phyloP scores from a whole-genome alignment of 768 basidiomycete species.

The Rhizopogon rudus region DNA sequence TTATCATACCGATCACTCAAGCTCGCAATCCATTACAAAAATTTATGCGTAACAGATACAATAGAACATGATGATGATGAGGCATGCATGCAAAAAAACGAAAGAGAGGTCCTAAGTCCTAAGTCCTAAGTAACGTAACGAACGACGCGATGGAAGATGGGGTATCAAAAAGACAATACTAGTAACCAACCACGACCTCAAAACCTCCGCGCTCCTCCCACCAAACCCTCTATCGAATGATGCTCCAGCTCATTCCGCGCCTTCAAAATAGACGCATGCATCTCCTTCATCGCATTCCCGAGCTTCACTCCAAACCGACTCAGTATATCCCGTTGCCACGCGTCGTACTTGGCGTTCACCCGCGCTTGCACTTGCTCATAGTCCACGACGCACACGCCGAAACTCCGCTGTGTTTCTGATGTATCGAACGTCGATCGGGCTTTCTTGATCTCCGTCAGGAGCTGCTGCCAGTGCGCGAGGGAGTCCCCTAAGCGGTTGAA shows the following conservation, averaged over 20 bases:
- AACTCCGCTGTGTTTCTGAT: conserved; percentile 85
- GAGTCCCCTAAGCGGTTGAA: conserved; percentile 95
- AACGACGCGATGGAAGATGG: background rate
- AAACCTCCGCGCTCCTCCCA: conserved; percentile 36
- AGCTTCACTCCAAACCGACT: conserved; percentile 90
- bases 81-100: background rate
- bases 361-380: conserved; percentile 97
- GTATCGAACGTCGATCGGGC: conserved; percentile 96
- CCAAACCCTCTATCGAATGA: conserved; percentile 90
- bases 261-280: conserved; percentile 89
- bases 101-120: background rate
- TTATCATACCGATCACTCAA: no score
- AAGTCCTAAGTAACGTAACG: background rate
- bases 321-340: conserved; percentile 96
- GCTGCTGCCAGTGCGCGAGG: conserved; percentile 90
- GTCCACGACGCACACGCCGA: conserved; percentile 92
- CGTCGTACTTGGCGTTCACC: conserved; percentile 97
- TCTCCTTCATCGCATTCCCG: conserved; percentile 95
- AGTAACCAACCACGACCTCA: background rate
- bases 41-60: background rate
- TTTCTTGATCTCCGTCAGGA: conserved; percentile 95
- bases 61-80: background rate
- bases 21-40: background rate
- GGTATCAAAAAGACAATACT: background rate
- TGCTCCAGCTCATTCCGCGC: conserved; percentile 94